Evolutionary conservation across 1,139 yeast genomes (phyloP).

Genomic region (Nakaseomyces uthaithaninus): DNA sequence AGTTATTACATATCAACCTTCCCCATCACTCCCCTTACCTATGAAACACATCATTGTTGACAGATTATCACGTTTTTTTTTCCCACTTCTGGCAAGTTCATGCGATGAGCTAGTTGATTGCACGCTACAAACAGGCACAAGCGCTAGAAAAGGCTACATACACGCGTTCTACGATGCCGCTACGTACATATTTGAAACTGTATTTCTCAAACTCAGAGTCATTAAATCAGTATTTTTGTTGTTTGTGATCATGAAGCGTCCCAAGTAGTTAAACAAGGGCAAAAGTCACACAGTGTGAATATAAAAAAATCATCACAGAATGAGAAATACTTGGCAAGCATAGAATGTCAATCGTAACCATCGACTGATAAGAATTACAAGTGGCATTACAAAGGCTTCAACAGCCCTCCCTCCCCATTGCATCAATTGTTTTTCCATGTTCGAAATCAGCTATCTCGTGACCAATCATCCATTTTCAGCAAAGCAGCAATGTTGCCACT

Average conservation of each 20-base stretch:
- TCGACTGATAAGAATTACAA: constrained; percentile 8
- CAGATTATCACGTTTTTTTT: too few relatives aligned
- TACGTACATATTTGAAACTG: too few relatives aligned
- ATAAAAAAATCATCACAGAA: constrained; percentile 28
- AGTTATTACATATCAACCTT: too few relatives aligned
- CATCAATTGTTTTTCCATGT: background rate
- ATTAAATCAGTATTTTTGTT: constrained; percentile 34
- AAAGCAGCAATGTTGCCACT: constrained; percentile 16
- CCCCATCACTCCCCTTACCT: too few relatives aligned
- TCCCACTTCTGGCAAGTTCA: too few relatives aligned
- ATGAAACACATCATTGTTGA: too few relatives aligned
- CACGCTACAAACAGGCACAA: too few relatives aligned
- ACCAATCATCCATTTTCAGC: constrained; percentile 35
- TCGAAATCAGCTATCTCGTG: constrained; percentile 33
- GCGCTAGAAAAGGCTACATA: too few relatives aligned
- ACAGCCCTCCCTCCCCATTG: background rate
- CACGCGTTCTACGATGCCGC: too few relatives aligned
- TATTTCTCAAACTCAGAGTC: constrained; percentile 28
- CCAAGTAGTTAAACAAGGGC: constrained; percentile 22
- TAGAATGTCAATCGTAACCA: background rate
- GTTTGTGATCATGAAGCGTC: constrained; percentile 30
- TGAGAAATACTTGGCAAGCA: background rate
- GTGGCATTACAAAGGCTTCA: background rate
- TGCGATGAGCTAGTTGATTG: too few relatives aligned
- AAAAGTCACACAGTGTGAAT: constrained; percentile 36